Evolutionary conservation across 2,329 filamentous ascomycete genomes (phyloP), one percentile per base, ranked within the genome.

Genomic region (Ophiocordyceps camponoti-rufipedis): DNA sequence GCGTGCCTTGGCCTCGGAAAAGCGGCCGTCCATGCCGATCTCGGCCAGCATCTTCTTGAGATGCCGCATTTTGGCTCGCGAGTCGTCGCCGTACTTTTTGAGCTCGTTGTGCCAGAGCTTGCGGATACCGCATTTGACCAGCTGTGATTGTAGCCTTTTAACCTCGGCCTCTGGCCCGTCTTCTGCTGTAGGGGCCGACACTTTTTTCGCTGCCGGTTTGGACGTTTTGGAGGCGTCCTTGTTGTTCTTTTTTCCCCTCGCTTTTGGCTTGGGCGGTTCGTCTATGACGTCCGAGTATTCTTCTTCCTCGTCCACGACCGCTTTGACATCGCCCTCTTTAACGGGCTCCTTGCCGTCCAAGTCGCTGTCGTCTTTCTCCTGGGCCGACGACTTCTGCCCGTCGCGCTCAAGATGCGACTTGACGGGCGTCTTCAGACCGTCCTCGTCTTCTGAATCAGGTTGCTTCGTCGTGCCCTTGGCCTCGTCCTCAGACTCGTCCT

Each of bases 101-200:
- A 98, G 71, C 62, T 95, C 86, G 50, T 82, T 78, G 44, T 74
- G 75, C 89, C 91, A 98, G 49, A 95, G 75, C 59, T 95, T 96
- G 45, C 86, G 82, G 46, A 95, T 77, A 29, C 89, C 89, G 56
- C 89, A 98, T 62, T 95, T 94, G 42, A 81, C 65, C 7, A 98
- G 73, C 62, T 89, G 86, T 9, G 78, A 75, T 63, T 96, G 89
- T 4, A 96, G 69, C 43, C 80, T 82, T 62, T 94, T 96, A 58
- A 95, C 82, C 59, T 94, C 84, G 4, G 75, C 78, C 48, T 85
- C 77, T 48, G 87, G 74, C 0, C 81, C 75, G 50, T 86, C 58
- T 16, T 64, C 56, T 2, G 61, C 44, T 8, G 53, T 48, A 18
- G 55, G 39, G 10, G 41, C 16, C 44, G 31, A 28, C 8, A 63